A percentile compares a stretch with the other conserved stretches of the same genome.
These are phyloP conservation scores for Mucor indicus DNA, from an alignment of 371 early-diverging fungal genomes.

Conservation along the genomic window DNA sequence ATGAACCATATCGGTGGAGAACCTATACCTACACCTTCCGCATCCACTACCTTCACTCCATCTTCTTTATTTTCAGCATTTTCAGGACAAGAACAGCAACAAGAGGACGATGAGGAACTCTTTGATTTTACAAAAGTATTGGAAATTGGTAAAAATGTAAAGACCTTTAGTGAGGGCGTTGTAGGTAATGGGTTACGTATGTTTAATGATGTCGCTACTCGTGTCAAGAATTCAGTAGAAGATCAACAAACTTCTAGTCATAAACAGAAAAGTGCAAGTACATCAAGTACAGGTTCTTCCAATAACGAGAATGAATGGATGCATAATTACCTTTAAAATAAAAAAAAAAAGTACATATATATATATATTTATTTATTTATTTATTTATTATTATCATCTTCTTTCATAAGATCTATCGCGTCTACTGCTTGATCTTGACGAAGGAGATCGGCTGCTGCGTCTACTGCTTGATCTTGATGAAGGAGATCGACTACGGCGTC, in stretches of 20 bases:
- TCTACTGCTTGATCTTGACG: too few species aligned
- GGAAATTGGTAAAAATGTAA: slow-evolving; percentile 37
- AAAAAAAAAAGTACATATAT: too few species aligned
- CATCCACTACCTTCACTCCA: slow-evolving; percentile 20
- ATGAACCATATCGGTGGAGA: slow-evolving; percentile 24
- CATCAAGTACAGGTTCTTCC: not conserved
- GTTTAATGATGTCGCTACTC: slow-evolving; percentile 36
- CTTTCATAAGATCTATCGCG: too few species aligned
- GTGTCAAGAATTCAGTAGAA: slow-evolving; percentile 18
- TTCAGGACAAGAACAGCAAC: slow-evolving; percentile 22
- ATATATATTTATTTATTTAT: too few species aligned
- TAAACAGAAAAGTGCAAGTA: not conserved
- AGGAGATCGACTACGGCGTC: not conserved
- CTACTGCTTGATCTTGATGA: too few species aligned
- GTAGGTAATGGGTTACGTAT: slow-evolving; percentile 37
- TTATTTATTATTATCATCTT: too few species aligned
- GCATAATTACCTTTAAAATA: slow-evolving; percentile 6
- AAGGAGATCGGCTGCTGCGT: too few species aligned
- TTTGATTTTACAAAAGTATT: slow-evolving; percentile 44
- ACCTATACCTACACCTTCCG: not conserved
- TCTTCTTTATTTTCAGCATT: slow-evolving; percentile 33
- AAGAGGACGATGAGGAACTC: slow-evolving; percentile 27
- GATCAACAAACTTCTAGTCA: not conserved
- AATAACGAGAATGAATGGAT: slow-evolving; percentile 6
- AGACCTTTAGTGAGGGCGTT: slow-evolving; percentile 28